Percentiles rank a stretch among this genome's conserved stretches.
These are phyloP conservation scores for Juglanconis sp. DNA, from an alignment of 2,329 filamentous ascomycete genomes.

Conservation along the genomic window DNA sequence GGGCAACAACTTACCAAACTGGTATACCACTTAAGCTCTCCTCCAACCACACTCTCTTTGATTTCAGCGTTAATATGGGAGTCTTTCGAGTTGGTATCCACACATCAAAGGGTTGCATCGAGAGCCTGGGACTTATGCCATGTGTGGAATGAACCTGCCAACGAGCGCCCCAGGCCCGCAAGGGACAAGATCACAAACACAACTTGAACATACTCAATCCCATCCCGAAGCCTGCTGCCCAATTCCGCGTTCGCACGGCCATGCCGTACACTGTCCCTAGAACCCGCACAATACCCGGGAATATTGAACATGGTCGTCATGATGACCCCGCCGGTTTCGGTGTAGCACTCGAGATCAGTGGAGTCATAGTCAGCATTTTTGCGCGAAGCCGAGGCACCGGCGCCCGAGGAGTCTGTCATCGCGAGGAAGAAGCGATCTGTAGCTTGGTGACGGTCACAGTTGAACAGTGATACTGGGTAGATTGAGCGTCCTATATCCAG, in stretches of 20 bases:
- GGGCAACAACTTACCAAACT: conserved; percentile 37
- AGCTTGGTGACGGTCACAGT: too few species aligned
- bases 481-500: too few species aligned
- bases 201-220: conserved; percentile 35
- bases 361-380: conserved; percentile 18
- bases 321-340: conserved; percentile 59
- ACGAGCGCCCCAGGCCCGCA: too few species aligned
- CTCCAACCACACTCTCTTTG: conserved; percentile 49
- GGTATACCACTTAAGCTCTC: conserved; percentile 58
- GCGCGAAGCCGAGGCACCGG: neutral
- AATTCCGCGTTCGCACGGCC: conserved; percentile 48
- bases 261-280: conserved; percentile 51
- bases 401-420: neutral
- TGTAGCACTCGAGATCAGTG: conserved; percentile 53
- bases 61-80: too few species aligned
- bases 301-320: conserved; percentile 63
- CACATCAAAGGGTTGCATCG: too few species aligned
- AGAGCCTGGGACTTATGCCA: too few species aligned
- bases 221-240: conserved; percentile 54
- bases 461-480: too few species aligned
- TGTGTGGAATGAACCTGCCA: too few species aligned
- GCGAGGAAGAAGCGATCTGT: too few species aligned
- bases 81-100: too few species aligned
- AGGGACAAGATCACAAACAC: too few species aligned
- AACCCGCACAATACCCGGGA: conserved; percentile 57